These are phyloP conservation scores for Cajanus cajan DNA, from an alignment of 306 rosid species.

Conservation along the genomic window DNA sequence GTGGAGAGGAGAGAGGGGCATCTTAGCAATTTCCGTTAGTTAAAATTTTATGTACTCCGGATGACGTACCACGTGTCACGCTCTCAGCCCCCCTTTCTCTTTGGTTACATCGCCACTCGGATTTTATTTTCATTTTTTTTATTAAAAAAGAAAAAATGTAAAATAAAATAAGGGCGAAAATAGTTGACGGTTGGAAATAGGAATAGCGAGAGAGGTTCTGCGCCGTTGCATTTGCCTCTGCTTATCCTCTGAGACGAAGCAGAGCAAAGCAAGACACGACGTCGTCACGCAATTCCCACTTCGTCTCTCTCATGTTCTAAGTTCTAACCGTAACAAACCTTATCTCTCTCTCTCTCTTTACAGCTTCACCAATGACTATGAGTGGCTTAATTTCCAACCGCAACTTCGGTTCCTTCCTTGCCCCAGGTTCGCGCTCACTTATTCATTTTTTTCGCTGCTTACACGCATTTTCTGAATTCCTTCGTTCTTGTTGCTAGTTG, in stretches of 20 bases:
- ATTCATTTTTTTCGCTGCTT: background rate
- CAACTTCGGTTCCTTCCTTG: constrained; percentile 56
- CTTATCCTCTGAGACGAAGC: constrained; percentile 53
- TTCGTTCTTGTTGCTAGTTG: background rate
- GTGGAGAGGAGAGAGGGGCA: background rate
- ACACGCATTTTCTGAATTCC: constrained; percentile 23
- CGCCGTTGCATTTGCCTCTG: constrained; percentile 29
- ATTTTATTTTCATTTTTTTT: too few species aligned
- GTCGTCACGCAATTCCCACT: constrained; percentile 28
- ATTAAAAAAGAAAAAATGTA: background rate
- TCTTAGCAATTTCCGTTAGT: background rate
- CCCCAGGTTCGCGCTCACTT: constrained; percentile 41
- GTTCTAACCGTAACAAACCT: background rate
- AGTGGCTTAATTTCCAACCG: constrained; percentile 69
- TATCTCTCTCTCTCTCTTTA: background rate
- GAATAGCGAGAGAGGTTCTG: background rate
- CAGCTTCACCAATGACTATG: constrained; percentile 56
- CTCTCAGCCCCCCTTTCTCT: constrained; percentile 43
- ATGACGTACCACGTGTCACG: constrained; percentile 61
- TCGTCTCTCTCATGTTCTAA: constrained; percentile 25
- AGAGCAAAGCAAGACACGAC: constrained; percentile 22
- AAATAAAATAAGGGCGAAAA: background rate
- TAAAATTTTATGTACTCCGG: background rate
- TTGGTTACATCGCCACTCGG: constrained; percentile 46
- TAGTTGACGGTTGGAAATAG: background rate